Evolutionary conservation across 108 stramenopile genomes (phyloP).

Genomic region (Skeletonema tropicum): DNA sequence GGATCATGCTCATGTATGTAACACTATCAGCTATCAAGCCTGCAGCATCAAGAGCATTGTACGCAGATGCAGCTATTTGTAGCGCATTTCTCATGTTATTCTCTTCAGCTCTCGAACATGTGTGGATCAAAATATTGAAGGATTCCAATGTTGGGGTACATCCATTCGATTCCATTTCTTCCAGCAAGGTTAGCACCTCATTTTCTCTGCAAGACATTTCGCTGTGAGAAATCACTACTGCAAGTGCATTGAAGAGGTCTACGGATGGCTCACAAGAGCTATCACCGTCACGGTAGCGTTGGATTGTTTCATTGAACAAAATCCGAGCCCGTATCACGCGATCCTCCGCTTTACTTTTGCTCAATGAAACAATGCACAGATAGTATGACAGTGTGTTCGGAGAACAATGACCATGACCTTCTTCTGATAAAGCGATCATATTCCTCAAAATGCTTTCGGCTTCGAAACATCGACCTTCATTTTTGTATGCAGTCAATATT

Average conservation of each 20-base stretch:
- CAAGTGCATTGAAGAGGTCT: constrained; percentile 27
- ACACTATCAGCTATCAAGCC: constrained; percentile 41
- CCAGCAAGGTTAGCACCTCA: constrained; percentile 28
- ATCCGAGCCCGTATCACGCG: constrained; percentile 21
- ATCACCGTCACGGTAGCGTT: constrained; percentile 28
- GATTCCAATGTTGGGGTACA: constrained; percentile 34
- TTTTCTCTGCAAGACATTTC: constrained; percentile 18
- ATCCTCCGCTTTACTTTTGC: constrained; percentile 18
- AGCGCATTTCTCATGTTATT: constrained; percentile 28
- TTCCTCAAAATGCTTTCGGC: constrained; percentile 35
- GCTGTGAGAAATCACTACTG: constrained; percentile 23
- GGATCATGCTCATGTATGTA: constrained; percentile 45
- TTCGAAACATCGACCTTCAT: constrained; percentile 35
- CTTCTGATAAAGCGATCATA: constrained; percentile 33
- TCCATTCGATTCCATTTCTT: constrained; percentile 39
- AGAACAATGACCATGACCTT: constrained; percentile 26
- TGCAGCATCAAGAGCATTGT: constrained; percentile 24
- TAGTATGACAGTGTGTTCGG: constrained; percentile 35
- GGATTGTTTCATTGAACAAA: constrained; percentile 35
- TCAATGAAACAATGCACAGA: constrained; percentile 42
- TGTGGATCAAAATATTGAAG: constrained; percentile 48
- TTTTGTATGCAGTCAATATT: constrained; percentile 37
- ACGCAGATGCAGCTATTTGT: constrained; percentile 38
- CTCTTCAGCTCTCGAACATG: constrained; percentile 22
- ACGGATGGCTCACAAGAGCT: constrained; percentile 18